phyloP scores from a whole-genome alignment of 2,329 filamentous ascomycete genomes.

The Diaporthe sp. region DNA sequence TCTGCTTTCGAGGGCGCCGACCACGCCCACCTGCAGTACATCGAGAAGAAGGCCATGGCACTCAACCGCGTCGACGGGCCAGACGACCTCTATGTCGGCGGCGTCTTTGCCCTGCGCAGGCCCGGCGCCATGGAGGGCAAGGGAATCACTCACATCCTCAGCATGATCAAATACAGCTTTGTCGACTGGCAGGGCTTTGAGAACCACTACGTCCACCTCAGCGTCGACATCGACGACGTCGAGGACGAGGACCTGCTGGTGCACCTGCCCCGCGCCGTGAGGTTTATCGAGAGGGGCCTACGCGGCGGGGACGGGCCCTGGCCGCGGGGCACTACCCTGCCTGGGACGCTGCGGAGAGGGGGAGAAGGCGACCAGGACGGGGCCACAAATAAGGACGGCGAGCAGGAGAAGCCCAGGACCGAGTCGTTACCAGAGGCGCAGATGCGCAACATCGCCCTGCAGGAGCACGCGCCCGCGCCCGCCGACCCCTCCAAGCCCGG shows the following conservation, averaged over 20 bases:
- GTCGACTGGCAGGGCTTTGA: constrained; percentile 60
- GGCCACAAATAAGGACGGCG: not conserved
- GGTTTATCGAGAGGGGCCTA: constrained; percentile 86
- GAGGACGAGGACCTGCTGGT: constrained; percentile 89
- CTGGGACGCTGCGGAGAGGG: not conserved
- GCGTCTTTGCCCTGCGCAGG: constrained; percentile 83
- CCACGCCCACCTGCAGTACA: constrained; percentile 38
- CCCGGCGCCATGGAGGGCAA: constrained; percentile 77
- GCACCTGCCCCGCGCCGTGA: constrained; percentile 82
- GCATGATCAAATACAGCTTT: constrained; percentile 71
- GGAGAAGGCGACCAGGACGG: not conserved
- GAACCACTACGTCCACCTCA: constrained; percentile 77
- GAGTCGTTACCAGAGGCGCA: constrained; percentile 5
- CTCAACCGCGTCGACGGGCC: constrained; percentile 58
- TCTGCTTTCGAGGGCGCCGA: constrained; percentile 41
- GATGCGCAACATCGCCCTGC: constrained; percentile 21
- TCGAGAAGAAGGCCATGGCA: constrained; percentile 53
- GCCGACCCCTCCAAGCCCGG: constrained; percentile 46
- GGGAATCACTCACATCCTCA: constrained; percentile 92
- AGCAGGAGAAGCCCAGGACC: not conserved
- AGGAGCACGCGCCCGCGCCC: constrained; percentile 32
- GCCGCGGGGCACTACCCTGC: constrained; percentile 32
- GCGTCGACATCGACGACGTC: constrained; percentile 90
- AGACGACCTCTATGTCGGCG: constrained; percentile 57
- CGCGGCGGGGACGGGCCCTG: constrained; percentile 35